Conservation (phyloP, 805 yeast species). For the Teunomyces cretensis region DNA sequence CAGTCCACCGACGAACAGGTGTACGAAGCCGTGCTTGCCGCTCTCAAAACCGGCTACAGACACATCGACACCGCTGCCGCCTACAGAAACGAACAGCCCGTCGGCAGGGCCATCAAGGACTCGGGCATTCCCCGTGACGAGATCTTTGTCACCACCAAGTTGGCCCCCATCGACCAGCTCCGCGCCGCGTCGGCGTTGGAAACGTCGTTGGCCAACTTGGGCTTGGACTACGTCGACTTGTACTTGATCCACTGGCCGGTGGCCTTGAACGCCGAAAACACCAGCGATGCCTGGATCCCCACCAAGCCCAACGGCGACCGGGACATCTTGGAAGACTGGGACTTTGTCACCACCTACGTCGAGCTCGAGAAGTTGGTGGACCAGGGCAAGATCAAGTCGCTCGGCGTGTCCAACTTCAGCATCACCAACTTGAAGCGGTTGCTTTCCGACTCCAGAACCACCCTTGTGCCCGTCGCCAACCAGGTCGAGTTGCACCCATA, state of each 20-base stretch:
- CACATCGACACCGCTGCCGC: constrained; percentile 76
- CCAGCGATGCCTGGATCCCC: constrained; percentile 1
- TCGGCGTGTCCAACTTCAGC: constrained; percentile 39
- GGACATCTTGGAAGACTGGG: constrained; percentile 22
- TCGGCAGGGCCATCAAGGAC: constrained; percentile 54
- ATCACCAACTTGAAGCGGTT: constrained; percentile 26
- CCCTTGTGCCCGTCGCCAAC: constrained; percentile 28
- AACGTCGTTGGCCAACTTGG: constrained; percentile 57
- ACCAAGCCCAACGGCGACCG: constrained; percentile 41
- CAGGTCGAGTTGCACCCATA: constrained; percentile 39
- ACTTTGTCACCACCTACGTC: constrained; percentile 34
- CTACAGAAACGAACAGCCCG: constrained; percentile 63
- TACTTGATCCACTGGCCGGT: constrained; percentile 81
- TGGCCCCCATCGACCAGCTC: constrained; percentile 55
- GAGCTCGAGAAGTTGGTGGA: constrained; percentile 26
- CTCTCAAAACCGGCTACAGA: constrained; percentile 64
- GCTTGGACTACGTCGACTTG: constrained; percentile 73
- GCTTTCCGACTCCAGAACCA: constrained; percentile 19
- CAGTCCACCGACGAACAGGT: constrained; percentile 10
- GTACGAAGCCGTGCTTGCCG: constrained; percentile 29
- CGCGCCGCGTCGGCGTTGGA: constrained; percentile 53
- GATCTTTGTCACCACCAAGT: constrained; percentile 67
- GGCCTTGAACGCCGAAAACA: constrained; percentile 7
- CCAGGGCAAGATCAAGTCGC: constrained; percentile 19
- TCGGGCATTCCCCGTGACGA: constrained; percentile 66